Conservation (phyloP, 306 rosid genomes). For the Coriaria nepalensis region DNA sequence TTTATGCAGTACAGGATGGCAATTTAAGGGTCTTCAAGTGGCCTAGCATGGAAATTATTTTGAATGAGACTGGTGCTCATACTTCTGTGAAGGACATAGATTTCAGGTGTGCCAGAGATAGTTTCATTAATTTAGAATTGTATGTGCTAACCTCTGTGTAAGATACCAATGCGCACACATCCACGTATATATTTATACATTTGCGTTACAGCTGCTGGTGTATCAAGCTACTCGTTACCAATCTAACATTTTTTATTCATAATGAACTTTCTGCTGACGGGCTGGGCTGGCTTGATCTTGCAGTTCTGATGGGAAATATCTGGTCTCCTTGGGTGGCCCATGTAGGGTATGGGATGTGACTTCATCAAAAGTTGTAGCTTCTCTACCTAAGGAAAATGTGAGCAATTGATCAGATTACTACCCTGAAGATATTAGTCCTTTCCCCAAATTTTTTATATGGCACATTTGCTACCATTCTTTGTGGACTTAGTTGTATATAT, state of each 20-base stretch:
- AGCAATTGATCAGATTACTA: constrained; percentile 22
- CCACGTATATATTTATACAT: background rate
- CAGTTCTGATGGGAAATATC: constrained; percentile 74
- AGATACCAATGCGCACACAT: background rate
- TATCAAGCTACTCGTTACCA: background rate
- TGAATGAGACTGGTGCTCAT: constrained; percentile 48
- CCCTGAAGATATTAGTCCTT: background rate
- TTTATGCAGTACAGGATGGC: constrained; percentile 90
- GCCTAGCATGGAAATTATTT: constrained; percentile 76
- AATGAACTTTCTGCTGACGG: constrained; percentile 17
- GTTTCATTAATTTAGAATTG: no score
- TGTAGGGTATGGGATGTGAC: constrained; percentile 81
- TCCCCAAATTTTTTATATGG: background rate
- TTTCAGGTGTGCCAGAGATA: constrained; percentile 50
- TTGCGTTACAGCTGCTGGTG: background rate
- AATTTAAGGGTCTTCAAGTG: constrained; percentile 73
- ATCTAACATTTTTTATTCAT: constrained; percentile 13
- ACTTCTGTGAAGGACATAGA: constrained; percentile 59
- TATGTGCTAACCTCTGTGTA: no score
- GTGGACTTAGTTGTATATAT: no score
- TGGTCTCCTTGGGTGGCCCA: constrained; percentile 79
- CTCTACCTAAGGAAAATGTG: constrained; percentile 60
- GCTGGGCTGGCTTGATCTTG: constrained; percentile 21
- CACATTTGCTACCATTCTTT: no score
- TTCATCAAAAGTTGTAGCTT: constrained; percentile 37